Evolutionary conservation across 2,329 filamentous ascomycete species (phyloP).

Genomic region (Penicillium oxalicum): DNA sequence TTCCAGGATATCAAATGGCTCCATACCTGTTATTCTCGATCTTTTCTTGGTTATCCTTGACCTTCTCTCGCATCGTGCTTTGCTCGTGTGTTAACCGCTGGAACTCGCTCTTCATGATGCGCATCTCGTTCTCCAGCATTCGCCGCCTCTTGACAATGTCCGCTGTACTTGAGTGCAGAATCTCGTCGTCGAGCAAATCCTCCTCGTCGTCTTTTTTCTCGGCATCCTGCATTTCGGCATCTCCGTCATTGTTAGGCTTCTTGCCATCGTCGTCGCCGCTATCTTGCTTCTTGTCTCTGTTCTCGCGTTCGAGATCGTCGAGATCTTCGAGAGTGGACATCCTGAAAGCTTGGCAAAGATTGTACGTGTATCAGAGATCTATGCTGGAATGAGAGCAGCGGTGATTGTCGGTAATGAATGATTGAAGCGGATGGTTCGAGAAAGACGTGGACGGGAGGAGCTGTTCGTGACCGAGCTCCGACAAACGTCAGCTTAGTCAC

Average conservation of each 20-base stretch:
- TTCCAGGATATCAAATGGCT: slow-evolving; percentile 1
- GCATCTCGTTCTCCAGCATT: slow-evolving; percentile 91
- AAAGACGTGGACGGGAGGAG: slow-evolving; percentile 20
- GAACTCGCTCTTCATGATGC: slow-evolving; percentile 97
- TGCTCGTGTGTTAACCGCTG: slow-evolving; percentile 94
- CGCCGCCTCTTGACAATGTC: slow-evolving; percentile 89
- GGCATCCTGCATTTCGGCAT: slow-evolving; percentile 88
- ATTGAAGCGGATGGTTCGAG: slow-evolving; percentile 10
- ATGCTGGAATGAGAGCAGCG: slow-evolving; percentile 1
- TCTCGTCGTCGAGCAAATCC: slow-evolving; percentile 85
- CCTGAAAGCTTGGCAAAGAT: slow-evolving; percentile 11
- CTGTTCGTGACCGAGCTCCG: slow-evolving; percentile 28
- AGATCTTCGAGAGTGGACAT: slow-evolving; percentile 93
- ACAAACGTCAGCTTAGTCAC: slow-evolving; percentile 34
- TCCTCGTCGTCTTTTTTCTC: slow-evolving; percentile 64
- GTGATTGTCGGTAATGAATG: slow-evolving; percentile 6
- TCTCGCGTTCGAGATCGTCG: slow-evolving; percentile 77
- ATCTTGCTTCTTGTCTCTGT: slow-evolving; percentile 65
- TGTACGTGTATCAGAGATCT: slow-evolving; percentile 8
- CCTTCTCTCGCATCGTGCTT: slow-evolving; percentile 93
- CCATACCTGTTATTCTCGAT: slow-evolving; percentile 93
- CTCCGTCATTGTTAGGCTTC: slow-evolving; percentile 57
- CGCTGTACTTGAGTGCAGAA: slow-evolving; percentile 84
- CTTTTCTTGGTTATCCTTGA: slow-evolving; percentile 98
- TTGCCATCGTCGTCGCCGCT: slow-evolving; percentile 53